These are phyloP conservation scores for Lavandula angustifolia DNA, from an alignment of 257 asterid species.

Conservation along the genomic window DNA sequence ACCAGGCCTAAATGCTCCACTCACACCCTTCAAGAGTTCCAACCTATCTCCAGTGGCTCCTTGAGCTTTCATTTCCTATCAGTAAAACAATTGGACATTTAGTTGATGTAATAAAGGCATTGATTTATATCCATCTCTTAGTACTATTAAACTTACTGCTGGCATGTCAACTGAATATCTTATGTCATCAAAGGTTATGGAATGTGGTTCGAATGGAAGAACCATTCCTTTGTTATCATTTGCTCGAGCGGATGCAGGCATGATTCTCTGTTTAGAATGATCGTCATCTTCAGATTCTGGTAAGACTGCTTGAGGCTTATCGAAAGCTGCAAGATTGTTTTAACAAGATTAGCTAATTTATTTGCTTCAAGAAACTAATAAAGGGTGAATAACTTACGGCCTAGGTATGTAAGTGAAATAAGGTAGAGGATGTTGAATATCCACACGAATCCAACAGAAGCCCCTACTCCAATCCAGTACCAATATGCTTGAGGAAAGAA, in stretches of 20 bases:
- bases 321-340: constrained; percentile 45
- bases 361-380: neutral
- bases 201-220: constrained; percentile 92
- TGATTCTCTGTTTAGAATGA: neutral
- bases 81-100: neutral
- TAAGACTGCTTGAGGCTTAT: constrained; percentile 56
- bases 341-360: neutral
- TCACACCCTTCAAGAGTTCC: constrained; percentile 48
- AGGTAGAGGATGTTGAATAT: constrained; percentile 45
- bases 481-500: constrained; percentile 56
- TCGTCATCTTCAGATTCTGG: constrained; percentile 39
- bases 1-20: constrained; percentile 60
- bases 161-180: constrained; percentile 92
- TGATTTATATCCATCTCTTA: neutral
- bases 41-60: constrained; percentile 43
- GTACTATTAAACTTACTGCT: constrained; percentile 39
- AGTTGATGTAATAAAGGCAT: neutral
- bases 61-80: constrained; percentile 54
- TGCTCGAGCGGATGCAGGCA: constrained; percentile 26
- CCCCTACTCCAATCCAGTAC: constrained; percentile 73
- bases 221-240: constrained; percentile 64
- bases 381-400: constrained; percentile 43
- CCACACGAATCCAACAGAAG: constrained; percentile 41
- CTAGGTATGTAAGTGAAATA: constrained; percentile 43
- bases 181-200: constrained; percentile 68